Evolutionary conservation across 768 basidiomycete genomes (phyloP).

Genomic region (Pleurotus platypus): DNA sequence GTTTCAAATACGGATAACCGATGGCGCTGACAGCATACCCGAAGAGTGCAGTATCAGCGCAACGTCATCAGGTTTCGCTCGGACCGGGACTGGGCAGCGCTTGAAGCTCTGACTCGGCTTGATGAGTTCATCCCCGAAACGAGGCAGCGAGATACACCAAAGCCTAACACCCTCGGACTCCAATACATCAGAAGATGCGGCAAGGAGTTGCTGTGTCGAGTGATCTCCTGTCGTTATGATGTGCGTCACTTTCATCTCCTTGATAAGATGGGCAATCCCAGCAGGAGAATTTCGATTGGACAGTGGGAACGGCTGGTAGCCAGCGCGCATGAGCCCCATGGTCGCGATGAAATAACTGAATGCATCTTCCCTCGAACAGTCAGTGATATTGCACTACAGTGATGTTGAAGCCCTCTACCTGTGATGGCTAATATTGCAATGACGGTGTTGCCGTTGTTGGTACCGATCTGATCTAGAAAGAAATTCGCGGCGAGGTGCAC

Average conservation of each 20-base stretch:
- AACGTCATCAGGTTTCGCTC: not conserved
- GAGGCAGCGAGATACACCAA: no score
- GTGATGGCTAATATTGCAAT: no score
- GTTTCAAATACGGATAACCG: not conserved
- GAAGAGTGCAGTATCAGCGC: slow-evolving; percentile 2
- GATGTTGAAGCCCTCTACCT: no score
- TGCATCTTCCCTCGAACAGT: slow-evolving; percentile 20
- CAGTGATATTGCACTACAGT: not conserved
- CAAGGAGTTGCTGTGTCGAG: no score
- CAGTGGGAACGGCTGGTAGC: slow-evolving; percentile 28
- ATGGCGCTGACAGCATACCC: not conserved
- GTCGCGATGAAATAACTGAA: slow-evolving; percentile 26
- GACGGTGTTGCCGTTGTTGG: no score
- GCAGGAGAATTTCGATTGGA: slow-evolving; percentile 40
- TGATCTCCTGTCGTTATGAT: no score
- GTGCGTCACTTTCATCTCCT: no score
- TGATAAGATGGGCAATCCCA: slow-evolving; percentile 38
- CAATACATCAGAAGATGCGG: no score
- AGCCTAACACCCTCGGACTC: no score
- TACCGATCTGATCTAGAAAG: not conserved
- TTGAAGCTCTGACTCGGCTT: no score
- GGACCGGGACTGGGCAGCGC: no score
- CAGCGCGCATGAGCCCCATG: slow-evolving; percentile 31
- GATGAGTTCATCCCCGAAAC: no score
- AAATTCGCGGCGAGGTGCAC: slow-evolving; percentile 21